These are phyloP conservation scores for Gloeostereum incarnatum DNA, from an alignment of 768 basidiomycete species.

Conservation along the genomic window DNA sequence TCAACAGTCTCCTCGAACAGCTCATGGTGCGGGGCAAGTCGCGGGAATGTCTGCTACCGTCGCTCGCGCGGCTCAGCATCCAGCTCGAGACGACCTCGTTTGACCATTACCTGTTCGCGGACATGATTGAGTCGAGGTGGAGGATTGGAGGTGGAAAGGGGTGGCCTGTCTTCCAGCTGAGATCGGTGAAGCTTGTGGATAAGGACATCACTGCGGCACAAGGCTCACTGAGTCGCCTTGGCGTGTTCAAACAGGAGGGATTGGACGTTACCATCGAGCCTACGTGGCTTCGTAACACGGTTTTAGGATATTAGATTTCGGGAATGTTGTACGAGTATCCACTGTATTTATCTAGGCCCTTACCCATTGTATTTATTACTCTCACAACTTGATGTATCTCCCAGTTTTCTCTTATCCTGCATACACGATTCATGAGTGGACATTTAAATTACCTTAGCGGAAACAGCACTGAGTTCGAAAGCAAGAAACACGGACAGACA, in stretches of 20 bases:
- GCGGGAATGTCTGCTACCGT: not conserved
- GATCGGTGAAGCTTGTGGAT: not conserved
- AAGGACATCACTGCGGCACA: not conserved
- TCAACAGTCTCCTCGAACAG: not conserved
- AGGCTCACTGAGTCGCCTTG: not conserved
- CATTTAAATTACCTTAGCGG: no score
- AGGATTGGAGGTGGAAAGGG: not conserved
- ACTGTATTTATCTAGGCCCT: no score
- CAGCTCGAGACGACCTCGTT: not conserved
- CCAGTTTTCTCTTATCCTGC: no score
- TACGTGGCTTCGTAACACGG: not conserved
- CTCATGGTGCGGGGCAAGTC: not conserved
- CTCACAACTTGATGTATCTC: no score
- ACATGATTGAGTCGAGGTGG: constrained; percentile 1
- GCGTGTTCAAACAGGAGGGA: not conserved
- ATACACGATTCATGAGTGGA: no score
- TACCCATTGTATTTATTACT: no score
- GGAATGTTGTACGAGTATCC: no score
- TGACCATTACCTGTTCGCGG: not conserved
- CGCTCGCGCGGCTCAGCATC: not conserved
- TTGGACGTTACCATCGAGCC: not conserved
- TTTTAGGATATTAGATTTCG: no score
- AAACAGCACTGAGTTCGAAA: no score
- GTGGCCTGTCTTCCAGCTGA: not conserved
- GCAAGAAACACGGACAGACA: no score